Evolutionary conservation across 371 early-diverging fungal species (phyloP).

Genomic region (Lichtheimia hyalospora): DNA sequence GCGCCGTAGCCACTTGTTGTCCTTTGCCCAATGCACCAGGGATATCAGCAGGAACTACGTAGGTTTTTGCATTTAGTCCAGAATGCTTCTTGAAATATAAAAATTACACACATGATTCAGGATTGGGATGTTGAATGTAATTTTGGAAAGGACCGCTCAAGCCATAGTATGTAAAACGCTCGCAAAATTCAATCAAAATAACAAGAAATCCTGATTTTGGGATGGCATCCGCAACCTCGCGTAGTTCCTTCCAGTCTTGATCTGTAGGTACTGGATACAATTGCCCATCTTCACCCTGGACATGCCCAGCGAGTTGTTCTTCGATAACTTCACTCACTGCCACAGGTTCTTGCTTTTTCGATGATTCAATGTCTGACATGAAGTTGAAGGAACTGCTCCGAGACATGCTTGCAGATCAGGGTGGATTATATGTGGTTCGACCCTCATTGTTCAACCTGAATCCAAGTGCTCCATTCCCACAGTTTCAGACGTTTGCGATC

Average conservation of each 20-base stretch:
- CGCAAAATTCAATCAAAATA: conserved; percentile 75
- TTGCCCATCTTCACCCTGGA: conserved; percentile 5
- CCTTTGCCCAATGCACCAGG: conserved; percentile 48
- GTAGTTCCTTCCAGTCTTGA: conserved; percentile 45
- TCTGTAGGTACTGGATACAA: conserved; percentile 43
- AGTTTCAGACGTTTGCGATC: too few relatives aligned
- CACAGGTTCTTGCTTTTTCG: conserved; percentile 2
- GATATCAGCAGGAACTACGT: conserved; percentile 44
- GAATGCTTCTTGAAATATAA: too few relatives aligned
- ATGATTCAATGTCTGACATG: too few relatives aligned
- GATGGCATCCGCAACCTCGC: conserved; percentile 51
- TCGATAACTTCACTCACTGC: not conserved
- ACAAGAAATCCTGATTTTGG: conserved; percentile 61
- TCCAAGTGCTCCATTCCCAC: too few relatives aligned
- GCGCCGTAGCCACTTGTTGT: conserved; percentile 66
- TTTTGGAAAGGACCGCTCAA: conserved; percentile 62
- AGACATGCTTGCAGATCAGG: too few relatives aligned
- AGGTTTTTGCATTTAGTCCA: not conserved
- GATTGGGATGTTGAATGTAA: conserved; percentile 57
- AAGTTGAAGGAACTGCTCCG: too few relatives aligned
- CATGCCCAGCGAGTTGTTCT: not conserved
- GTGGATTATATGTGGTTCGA: too few relatives aligned
- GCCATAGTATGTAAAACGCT: conserved; percentile 77
- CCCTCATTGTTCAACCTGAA: too few relatives aligned
- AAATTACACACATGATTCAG: conserved; percentile 28